phyloP scores from a whole-genome alignment of 1,284 basidiomycete genomes.

The Sphaerobolus stellatus region DNA sequence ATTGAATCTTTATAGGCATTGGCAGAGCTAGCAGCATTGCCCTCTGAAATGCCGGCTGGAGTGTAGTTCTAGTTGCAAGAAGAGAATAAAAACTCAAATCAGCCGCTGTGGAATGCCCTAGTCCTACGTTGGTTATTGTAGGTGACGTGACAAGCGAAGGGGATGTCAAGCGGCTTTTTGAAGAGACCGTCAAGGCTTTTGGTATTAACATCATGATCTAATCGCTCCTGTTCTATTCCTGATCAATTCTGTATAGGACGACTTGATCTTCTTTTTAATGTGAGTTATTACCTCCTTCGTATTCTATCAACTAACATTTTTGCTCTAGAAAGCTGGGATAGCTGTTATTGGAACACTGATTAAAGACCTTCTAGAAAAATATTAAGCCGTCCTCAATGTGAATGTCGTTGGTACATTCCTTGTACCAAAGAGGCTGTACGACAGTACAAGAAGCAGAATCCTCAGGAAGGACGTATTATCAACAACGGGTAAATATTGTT shows the following conservation, averaged over 20 bases:
- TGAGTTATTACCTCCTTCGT: conserved; percentile 31
- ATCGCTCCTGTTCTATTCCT: neutral
- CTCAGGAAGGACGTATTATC: conserved; percentile 57
- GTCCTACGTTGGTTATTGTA: conserved; percentile 43
- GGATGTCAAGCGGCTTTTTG: conserved; percentile 62
- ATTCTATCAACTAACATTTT: too few relatives aligned
- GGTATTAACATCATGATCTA: conserved; percentile 45
- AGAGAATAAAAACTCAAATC: conserved; percentile 56
- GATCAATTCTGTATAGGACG: too few relatives aligned
- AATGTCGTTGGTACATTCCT: conserved; percentile 75
- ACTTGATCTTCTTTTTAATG: conserved; percentile 80
- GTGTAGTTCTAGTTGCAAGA: conserved; percentile 57
- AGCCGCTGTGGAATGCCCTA: conserved; percentile 50
- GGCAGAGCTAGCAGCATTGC: conserved; percentile 50
- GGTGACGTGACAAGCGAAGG: conserved; percentile 66
- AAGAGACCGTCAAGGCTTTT: conserved; percentile 52
- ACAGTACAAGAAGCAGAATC: conserved; percentile 70
- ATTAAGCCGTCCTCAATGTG: conserved; percentile 63
- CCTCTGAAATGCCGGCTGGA: conserved; percentile 57
- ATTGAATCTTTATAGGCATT: conserved; percentile 37
- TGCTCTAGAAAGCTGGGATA: conserved; percentile 67
- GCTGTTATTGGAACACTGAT: conserved; percentile 49
- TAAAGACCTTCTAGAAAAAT: conserved; percentile 64
- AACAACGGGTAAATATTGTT: conserved; percentile 12
- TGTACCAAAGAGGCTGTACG: conserved; percentile 76